phyloP scores from a whole-genome alignment of 2,329 filamentous ascomycete species.

The Raffaelea ambrosiae region DNA sequence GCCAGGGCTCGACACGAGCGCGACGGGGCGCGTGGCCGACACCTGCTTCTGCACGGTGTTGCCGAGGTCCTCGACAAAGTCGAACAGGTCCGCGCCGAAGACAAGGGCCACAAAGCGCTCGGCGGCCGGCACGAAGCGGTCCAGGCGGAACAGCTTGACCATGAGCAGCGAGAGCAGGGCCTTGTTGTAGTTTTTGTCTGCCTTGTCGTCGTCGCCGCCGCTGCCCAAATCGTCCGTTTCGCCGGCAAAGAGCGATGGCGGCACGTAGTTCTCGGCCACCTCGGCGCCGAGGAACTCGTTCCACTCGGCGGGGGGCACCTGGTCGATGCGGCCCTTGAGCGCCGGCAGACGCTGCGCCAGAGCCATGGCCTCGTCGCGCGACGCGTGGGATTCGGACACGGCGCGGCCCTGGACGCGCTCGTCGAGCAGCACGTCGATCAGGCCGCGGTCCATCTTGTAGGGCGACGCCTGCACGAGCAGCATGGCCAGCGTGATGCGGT shows the following conservation, averaged over 20 bases:
- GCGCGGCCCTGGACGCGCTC: slow-evolving; percentile 67
- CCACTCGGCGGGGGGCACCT: slow-evolving; percentile 59
- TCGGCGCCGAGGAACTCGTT: slow-evolving; percentile 78
- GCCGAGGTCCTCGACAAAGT: slow-evolving; percentile 76
- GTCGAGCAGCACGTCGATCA: slow-evolving; percentile 83
- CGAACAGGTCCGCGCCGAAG: slow-evolving; percentile 75
- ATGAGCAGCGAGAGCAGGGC: slow-evolving; percentile 77
- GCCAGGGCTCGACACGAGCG: slow-evolving; percentile 87
- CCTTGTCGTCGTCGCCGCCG: background rate
- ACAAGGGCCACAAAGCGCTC: slow-evolving; percentile 84
- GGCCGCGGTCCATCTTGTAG: slow-evolving; percentile 83
- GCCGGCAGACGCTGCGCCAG: slow-evolving; percentile 60
- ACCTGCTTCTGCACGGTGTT: slow-evolving; percentile 82
- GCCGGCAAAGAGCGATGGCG: slow-evolving; percentile 60
- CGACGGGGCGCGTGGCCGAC: slow-evolving; percentile 74
- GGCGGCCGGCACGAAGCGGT: slow-evolving; percentile 86
- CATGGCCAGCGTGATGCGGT: slow-evolving; percentile 89
- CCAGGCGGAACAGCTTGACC: slow-evolving; percentile 89
- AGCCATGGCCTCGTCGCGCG: slow-evolving; percentile 55
- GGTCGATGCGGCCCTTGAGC: slow-evolving; percentile 64
- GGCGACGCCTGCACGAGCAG: slow-evolving; percentile 93
- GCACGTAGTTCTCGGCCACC: slow-evolving; percentile 75
- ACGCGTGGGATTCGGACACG: slow-evolving; percentile 40
- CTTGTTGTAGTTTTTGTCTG: slow-evolving; percentile 51
- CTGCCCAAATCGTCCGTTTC: slow-evolving; percentile 27